phyloP scores from a whole-genome alignment of 495 filamentous ascomycete genomes.

The Hypoxylon fragiforme region DNA sequence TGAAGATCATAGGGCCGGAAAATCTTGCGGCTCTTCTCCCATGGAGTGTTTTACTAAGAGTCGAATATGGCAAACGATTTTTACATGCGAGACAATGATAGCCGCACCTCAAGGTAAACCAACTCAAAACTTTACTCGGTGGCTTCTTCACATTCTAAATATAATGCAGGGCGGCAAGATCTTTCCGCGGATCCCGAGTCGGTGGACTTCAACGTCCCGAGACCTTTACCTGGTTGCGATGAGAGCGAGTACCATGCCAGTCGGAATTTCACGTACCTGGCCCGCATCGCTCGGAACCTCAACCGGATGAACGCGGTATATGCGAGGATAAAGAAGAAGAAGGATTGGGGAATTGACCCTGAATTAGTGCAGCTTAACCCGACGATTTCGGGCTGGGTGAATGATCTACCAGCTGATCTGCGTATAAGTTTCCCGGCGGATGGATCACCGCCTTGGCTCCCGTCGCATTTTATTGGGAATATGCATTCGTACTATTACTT shows the following conservation, averaged over 20 bases:
- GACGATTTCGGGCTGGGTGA: conserved; percentile 72
- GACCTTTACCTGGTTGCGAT: conserved; percentile 67
- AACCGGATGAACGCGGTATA: conserved; percentile 76
- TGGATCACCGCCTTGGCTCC: conserved; percentile 80
- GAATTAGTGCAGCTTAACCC: conserved; percentile 79
- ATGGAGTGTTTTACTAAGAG: conserved; percentile 83
- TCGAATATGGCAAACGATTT: conserved; percentile 87
- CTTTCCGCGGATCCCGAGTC: conserved; percentile 73
- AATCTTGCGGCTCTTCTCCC: conserved; percentile 65
- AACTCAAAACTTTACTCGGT: neutral
- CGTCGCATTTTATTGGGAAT: conserved; percentile 89
- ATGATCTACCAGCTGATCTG: conserved; percentile 76
- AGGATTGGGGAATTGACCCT: conserved; percentile 89
- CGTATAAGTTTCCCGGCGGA: conserved; percentile 77
- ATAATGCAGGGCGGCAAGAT: conserved; percentile 72
- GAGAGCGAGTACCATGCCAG: conserved; percentile 76
- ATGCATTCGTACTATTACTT: conserved; percentile 93
- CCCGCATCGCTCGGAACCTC: conserved; percentile 75
- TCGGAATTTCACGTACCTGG: conserved; percentile 80
- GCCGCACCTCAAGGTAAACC: conserved; percentile 86
- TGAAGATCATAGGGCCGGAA: conserved; percentile 71
- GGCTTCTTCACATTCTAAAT: conserved; percentile 35
- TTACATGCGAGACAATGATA: conserved; percentile 89
- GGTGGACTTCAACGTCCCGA: conserved; percentile 73
- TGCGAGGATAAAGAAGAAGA: conserved; percentile 75